phyloP scores from a whole-genome alignment of 495 filamentous ascomycete genomes.

The Choiromyces venosus region DNA sequence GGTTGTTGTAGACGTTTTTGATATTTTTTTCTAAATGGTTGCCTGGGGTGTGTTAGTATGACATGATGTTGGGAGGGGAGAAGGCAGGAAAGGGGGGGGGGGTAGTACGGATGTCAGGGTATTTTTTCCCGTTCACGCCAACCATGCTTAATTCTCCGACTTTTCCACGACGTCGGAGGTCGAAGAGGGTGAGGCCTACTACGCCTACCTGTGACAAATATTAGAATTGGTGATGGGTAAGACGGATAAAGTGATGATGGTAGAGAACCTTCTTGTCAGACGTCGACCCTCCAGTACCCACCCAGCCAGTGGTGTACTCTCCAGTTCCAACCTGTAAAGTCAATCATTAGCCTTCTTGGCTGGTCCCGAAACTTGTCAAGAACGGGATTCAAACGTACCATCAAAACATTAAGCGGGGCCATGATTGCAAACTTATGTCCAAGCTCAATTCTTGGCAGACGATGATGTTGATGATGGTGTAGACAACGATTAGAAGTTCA shows the following conservation, averaged over 20 bases:
- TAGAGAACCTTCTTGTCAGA: slow-evolving; percentile 71
- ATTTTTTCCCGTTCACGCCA: slow-evolving; percentile 80
- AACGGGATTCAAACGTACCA: slow-evolving; percentile 53
- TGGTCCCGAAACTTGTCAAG: background rate
- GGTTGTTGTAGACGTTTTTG: slow-evolving; percentile 72
- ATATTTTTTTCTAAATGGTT: slow-evolving; percentile 87
- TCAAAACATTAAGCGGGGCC: slow-evolving; percentile 78
- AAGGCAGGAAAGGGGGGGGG: too few relatives aligned
- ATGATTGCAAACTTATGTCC: slow-evolving; percentile 46
- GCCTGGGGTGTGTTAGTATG: slow-evolving; percentile 45
- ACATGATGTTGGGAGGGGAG: background rate
- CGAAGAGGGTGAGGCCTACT: slow-evolving; percentile 83
- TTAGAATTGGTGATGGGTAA: background rate
- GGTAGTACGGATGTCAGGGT: slow-evolving; percentile 83
- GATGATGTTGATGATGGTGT: too few relatives aligned
- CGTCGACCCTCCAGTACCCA: slow-evolving; percentile 66
- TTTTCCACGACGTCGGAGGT: slow-evolving; percentile 79
- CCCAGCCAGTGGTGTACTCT: slow-evolving; percentile 92
- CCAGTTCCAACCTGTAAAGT: slow-evolving; percentile 43
- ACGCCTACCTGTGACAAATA: slow-evolving; percentile 58
- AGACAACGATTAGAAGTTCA: background rate
- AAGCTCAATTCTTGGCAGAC: background rate
- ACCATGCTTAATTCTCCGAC: slow-evolving; percentile 84
- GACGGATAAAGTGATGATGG: background rate
- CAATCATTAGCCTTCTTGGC: slow-evolving; percentile 11